These are phyloP conservation scores for Cutaneotrichosporon daszewskae DNA, from an alignment of 1,284 basidiomycete species.

Conservation along the genomic window DNA sequence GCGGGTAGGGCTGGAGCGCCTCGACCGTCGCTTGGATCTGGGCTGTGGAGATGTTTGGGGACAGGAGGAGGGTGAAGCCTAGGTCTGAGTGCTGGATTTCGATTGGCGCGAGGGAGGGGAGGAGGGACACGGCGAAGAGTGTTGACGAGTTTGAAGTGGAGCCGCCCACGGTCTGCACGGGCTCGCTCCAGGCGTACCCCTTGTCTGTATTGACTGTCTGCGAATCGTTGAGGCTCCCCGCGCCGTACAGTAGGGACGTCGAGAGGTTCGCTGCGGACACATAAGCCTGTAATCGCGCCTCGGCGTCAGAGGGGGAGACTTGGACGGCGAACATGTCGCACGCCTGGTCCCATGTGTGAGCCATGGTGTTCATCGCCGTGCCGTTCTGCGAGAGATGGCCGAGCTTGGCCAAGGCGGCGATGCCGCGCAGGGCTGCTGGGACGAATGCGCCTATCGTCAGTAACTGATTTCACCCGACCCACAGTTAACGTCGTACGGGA, in stretches of 20 bases:
- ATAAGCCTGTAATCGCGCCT: constrained; percentile 48
- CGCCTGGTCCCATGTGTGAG: constrained; percentile 50
- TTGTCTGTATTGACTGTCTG: constrained; percentile 4
- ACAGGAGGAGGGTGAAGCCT: constrained; percentile 48
- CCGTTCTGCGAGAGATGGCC: no score
- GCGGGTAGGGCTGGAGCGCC: constrained; percentile 50
- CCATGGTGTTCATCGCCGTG: constrained; percentile 30
- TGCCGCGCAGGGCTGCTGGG: constrained; percentile 52
- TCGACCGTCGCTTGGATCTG: constrained; percentile 46
- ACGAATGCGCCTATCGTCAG: constrained; percentile 47
- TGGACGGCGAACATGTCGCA: constrained; percentile 50
- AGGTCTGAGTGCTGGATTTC: constrained; percentile 49
- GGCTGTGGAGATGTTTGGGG: constrained; percentile 34
- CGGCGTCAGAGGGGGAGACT: constrained; percentile 39
- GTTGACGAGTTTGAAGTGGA: neutral
- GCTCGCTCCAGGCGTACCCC: constrained; percentile 1
- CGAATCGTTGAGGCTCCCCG: constrained; percentile 20
- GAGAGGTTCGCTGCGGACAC: constrained; percentile 47
- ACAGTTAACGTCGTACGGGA: constrained; percentile 53
- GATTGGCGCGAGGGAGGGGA: constrained; percentile 35
- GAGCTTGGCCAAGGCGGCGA: constrained; percentile 42
- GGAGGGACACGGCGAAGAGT: constrained; percentile 46
- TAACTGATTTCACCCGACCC: neutral
- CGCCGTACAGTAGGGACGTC: constrained; percentile 31
- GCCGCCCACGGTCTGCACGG: neutral